Conservation (phyloP, 139 green algal species). For the Tetratostichococcus sp. region DNA sequence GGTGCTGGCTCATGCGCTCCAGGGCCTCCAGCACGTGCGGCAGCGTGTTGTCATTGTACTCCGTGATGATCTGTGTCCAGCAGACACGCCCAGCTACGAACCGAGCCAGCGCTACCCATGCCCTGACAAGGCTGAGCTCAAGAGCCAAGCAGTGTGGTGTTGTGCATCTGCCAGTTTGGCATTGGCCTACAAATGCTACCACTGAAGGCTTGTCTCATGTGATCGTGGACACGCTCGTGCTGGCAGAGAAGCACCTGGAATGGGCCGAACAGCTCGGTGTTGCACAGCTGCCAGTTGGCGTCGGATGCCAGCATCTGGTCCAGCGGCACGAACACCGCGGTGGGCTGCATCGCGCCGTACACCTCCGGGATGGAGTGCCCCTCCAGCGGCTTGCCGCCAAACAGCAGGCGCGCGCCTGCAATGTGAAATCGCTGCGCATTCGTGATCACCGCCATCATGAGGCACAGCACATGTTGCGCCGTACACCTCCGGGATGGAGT, state of each 20-base stretch:
- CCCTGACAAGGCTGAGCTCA: too few relatives aligned
- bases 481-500: constrained; percentile 40
- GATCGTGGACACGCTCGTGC: too few relatives aligned
- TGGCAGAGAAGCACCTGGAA: too few relatives aligned
- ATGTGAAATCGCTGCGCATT: not conserved
- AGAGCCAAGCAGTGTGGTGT: too few relatives aligned
- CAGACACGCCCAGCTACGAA: not conserved
- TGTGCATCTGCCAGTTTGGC: too few relatives aligned
- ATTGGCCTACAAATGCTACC: too few relatives aligned
- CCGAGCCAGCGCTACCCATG: too few relatives aligned
- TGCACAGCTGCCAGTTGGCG: constrained; percentile 70
- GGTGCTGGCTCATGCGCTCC: constrained; percentile 88
- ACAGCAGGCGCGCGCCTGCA: constrained; percentile 75
- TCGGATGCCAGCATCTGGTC: constrained; percentile 54
- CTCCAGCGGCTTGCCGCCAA: constrained; percentile 76
- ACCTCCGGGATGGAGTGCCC: constrained; percentile 83
- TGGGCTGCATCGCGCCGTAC: constrained; percentile 94
- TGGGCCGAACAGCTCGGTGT: constrained; percentile 95
- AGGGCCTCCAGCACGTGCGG: constrained; percentile 73
- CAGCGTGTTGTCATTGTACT: constrained; percentile 73
- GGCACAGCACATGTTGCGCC: too few relatives aligned
- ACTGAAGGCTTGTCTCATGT: too few relatives aligned
- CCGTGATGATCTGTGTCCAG: constrained; percentile 74
- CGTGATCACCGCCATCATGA: too few relatives aligned
- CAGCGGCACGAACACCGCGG: constrained; percentile 91